Evolutionary conservation across 257 asterid genomes (phyloP), one percentile per base, ranked within the genome.

Genomic region (Solanum virginianum): DNA sequence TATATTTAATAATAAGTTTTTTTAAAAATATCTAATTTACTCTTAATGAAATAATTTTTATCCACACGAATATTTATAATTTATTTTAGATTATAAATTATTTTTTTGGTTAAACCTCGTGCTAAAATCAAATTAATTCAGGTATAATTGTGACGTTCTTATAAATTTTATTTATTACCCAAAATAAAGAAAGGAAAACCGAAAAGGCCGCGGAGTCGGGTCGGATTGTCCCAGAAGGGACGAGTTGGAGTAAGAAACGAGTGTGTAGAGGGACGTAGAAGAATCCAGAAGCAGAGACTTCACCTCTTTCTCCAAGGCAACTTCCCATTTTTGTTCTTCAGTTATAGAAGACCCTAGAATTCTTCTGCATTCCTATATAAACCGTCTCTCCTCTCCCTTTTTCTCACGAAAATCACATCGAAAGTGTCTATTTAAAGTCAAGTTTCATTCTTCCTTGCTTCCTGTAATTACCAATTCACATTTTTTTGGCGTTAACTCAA

Each of bases 341-440:
- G 65, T 39, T 68, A 82, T 63, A 59, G 98, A 92, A 92, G 87
- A 84, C 84, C 92, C 97, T 89, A 89, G 96, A 92, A 91, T 10
- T 26, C 84, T 20, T 36, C 41, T 53, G n/a, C 24, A 22, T 1
- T 53, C 53, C 18, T 88, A 89, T 89, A 90, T 86, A 75, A 53
- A 22, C 55, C 70, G 56, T 72, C 2, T 24, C 12, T 20, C 36
- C 16, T 29, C 72, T 8, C 9, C 43, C 14, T 39, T 3, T 1
- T 3, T 2, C 15, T 6, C 8, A 0, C 36, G 5, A 75, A 26
- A 53, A 17, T 22, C 86, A 36, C 13, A 7, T 5, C 59, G 3
- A 66, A 80, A 53, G 47, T 14, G 63, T 43, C 6, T 26, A 14
- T 26, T 2, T 10, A 14, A 24, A 39, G 69, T 24, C 9, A 14